Base-by-base conservation (phyloP, 129 eudicot species). In the Chrysanthemum lavandulifolium region DNA sequence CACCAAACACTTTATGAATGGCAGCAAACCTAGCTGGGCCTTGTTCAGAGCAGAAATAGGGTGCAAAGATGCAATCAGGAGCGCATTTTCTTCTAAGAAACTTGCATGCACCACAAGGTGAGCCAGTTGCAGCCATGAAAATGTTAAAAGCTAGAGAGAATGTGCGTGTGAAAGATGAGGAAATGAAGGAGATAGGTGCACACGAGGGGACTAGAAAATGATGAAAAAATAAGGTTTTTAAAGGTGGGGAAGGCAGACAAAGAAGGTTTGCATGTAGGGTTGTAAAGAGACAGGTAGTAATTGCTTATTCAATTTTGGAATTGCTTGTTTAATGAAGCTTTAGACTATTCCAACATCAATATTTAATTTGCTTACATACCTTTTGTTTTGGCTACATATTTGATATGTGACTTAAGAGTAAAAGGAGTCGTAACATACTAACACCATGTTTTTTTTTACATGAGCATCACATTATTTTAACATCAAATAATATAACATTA, bases 61-160 rank as follows among this genome's bases (percentile, higher is more conserved):
- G 99, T 12, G 97, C 99, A 64, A 95, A 95, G 2, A 95, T 73
- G 65, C 99, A 95, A 59, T 90, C 97, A 5, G 86, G 23, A 13
- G 94, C 85, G 79, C 99, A 95, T 66, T 95, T 95, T 63, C 99
- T 75, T 75, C 99, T 77, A 27, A 95, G 81, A 69, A 95, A 95
- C 84, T 95, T 95, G 88, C 99, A 95, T 67, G 99, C 99, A 76
- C 99, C 99, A 84, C 99, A 95, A 18, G 99, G 99, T 2, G 99
- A 90, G 9, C 96, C 93, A 10, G 82, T 70, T 25, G 84, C 45
- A 1, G 94, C 88, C 92, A 85, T 86, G 36, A 18, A 78, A 21
- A 40, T 40, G 9, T 7, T 40, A 29, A 14, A 33, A 25, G 13
- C 18, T 60, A 7, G 49, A 55, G 2, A 8, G 23, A 13, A 51